Percentiles rank a stretch among this genome's conserved stretches.
Conservation (phyloP, 331 rosid species). For the Acacia concinna region DNA sequence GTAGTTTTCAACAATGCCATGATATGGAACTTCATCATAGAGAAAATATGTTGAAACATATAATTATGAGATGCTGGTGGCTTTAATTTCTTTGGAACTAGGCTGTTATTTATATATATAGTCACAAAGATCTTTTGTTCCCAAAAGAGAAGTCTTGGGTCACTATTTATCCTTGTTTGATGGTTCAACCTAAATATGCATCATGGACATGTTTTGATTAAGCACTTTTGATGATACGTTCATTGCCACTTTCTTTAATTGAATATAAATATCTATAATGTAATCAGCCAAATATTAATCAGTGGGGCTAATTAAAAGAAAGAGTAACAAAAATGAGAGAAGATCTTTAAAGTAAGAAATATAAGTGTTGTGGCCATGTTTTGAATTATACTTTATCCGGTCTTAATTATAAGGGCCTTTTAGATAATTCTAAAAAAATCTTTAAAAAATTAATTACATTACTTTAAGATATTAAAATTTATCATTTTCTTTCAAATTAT, state of each 20-base stretch:
- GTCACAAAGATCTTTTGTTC: neutral
- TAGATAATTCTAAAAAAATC: too few relatives aligned
- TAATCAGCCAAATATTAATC: neutral
- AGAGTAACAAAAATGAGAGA: neutral
- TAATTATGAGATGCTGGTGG: neutral
- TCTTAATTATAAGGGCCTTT: too few relatives aligned
- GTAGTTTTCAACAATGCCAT: constrained; percentile 5
- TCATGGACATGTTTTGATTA: neutral
- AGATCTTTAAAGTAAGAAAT: neutral
- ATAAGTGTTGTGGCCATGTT: neutral
- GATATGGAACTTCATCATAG: constrained; percentile 7
- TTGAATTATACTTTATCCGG: neutral
- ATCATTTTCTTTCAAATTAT: too few relatives aligned
- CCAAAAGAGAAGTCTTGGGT: neutral
- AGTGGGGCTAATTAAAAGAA: neutral
- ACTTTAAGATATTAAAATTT: too few relatives aligned
- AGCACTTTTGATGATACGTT: neutral
- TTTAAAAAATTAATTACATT: too few relatives aligned
- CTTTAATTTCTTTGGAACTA: neutral
- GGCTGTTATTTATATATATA: neutral
- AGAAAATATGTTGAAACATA: neutral
- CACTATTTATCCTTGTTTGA: neutral
- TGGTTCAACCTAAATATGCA: neutral
- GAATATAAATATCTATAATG: neutral
- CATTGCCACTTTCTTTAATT: neutral